Base-by-base conservation (phyloP, 106 monocot species). In the Hemerocallis citrina region DNA sequence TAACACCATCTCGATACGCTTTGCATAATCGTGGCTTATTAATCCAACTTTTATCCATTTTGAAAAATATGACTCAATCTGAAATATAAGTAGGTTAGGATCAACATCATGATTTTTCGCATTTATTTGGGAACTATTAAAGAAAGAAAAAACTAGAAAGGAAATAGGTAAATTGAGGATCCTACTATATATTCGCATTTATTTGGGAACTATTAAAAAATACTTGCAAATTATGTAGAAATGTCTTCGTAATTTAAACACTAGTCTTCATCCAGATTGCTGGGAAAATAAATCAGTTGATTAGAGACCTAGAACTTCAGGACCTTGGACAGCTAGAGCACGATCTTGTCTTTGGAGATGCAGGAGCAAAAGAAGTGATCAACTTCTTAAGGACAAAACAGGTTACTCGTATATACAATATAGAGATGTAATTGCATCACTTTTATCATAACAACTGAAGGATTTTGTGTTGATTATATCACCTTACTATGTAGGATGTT, bases 281-380 rank as follows among this genome's bases (percentile, higher is more conserved):
- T 49, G 88, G 79, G 55, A 88, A 79, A 68, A 56, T 83, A 25
- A 82, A 76, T 37, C 73, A 51, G 29, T 33, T 79, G 50, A 80
- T 80, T 36, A 79, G 74, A 57, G 83, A 84, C 15, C 50, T 63
- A 22, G 68, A 66, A 14, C 88, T 84, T 58, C 65, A 67, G 25
- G 77, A 81, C 5, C 35, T 84, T 76, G 88, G 83, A 21, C 76
- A 89, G 46, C 52, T 89, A 35, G 88, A 89, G 66, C 88, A 89
- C 62, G 88, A 80, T 77, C 72, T 89, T 65, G 84, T 89, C 32
- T 84, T 80, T 80, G 84, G 88, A 52, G 83, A 83, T 77, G 88
- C 75, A 30, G 88, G 83, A 61, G 75, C 83, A 13, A 88, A 88
- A 64, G 83, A 89, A 69, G 74, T 89, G 34, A 80, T 89, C 46